Evolutionary conservation across 2,329 filamentous ascomycete species (phyloP), one percentile per base, ranked within the genome.

Genomic region (Colletotrichum orchidophilum): DNA sequence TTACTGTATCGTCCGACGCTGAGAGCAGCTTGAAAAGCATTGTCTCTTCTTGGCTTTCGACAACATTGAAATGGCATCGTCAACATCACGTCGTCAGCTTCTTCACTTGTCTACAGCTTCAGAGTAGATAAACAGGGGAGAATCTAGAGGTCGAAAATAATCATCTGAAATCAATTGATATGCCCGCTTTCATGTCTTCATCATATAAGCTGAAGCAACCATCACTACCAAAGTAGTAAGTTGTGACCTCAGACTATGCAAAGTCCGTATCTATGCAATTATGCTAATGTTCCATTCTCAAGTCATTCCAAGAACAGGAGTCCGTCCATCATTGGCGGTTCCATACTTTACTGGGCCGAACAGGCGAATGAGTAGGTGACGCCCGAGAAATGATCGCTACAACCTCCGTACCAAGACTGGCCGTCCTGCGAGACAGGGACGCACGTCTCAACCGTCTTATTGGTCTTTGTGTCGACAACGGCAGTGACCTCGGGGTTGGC

Each of bases 371-470:
- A 4, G n/a, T 26, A 62, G n/a, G 9, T 1, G 9, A 62, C 24
- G 11, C 8, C 2, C 12, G n/a, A 18, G 42, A 15, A 9, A 42
- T 18, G 12, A 9, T 33, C 18, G 3, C 26, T 29, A 39, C 58
- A 61, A 12, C 1, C 5, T 13, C n/a, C 29, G 27, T 24, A 33
- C 18, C 18, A 13, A 26, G 35, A n/a, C 7, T 27, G 0, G 35
- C 58, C 58, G 18, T 26, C 27, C 12, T 24, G 42, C 24, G 29
- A 18, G 0, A 55, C 42, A 1, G 64, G 64, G 0, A 68, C 64
- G 46, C 68, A 71, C 1, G 58, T 68, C 64, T 71, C 29, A 5
- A 71, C 29, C 8, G 64, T 58, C 52, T 35, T 54, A 33, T 71
- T 71, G 1, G 64, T 63, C 9, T 31, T 18, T 15, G 53, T 54